These are phyloP conservation scores for Pulveroboletus ravenelii DNA, from an alignment of 768 basidiomycete species.

Conservation along the genomic window DNA sequence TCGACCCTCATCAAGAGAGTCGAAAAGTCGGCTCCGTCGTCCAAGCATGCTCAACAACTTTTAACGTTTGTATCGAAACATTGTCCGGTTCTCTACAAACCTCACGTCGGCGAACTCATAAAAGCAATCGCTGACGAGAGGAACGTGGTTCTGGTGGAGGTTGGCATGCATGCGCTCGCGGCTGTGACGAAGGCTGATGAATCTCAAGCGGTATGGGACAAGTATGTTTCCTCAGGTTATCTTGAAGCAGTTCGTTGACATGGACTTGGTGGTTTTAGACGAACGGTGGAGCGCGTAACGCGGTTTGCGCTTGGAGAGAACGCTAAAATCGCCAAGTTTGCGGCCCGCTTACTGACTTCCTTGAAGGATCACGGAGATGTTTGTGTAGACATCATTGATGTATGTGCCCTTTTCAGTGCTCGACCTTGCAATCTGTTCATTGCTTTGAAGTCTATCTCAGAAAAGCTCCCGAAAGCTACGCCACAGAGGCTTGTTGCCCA, in stretches of 20 bases:
- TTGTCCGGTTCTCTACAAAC: slow-evolving; percentile 64
- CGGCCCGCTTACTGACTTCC: slow-evolving; percentile 66
- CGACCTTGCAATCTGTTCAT: neutral
- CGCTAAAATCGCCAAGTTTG: slow-evolving; percentile 76
- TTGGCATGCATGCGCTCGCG: slow-evolving; percentile 73
- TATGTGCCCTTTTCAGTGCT: slow-evolving; percentile 30
- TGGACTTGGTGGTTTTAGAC: slow-evolving; percentile 36
- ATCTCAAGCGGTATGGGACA: slow-evolving; percentile 55
- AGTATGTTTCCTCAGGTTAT: slow-evolving; percentile 42
- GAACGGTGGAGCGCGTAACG: slow-evolving; percentile 59
- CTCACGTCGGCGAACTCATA: slow-evolving; percentile 70
- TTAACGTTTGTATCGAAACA: slow-evolving; percentile 68
- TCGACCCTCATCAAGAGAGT: slow-evolving; percentile 72
- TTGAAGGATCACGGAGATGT: slow-evolving; percentile 47
- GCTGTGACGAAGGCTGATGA: slow-evolving; percentile 58
- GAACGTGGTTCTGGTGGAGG: slow-evolving; percentile 51
- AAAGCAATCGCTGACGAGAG: slow-evolving; percentile 68
- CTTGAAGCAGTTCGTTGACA: neutral
- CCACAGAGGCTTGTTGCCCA: slow-evolving; percentile 59
- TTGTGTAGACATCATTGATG: slow-evolving; percentile 60
- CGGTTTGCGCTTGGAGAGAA: slow-evolving; percentile 58
- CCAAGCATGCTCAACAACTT: slow-evolving; percentile 46
- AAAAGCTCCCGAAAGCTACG: slow-evolving; percentile 41
- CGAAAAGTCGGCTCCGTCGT: slow-evolving; percentile 42
- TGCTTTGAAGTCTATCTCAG: slow-evolving; percentile 50